Base-by-base conservation (phyloP, 108 stramenopile species). In the Fistulifera pelliculosa region DNA sequence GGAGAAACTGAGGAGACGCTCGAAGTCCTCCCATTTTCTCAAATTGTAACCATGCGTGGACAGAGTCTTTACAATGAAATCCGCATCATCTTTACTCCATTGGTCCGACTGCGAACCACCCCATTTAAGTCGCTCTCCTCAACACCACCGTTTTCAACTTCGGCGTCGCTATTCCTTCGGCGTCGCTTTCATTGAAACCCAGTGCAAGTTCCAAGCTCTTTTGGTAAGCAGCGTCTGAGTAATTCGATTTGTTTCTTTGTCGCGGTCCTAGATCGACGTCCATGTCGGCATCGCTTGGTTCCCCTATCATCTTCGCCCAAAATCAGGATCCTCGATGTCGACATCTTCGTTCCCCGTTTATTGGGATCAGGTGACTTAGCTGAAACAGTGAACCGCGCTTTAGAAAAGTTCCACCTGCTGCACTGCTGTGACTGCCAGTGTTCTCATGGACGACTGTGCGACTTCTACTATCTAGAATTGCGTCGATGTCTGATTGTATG, bases 281-380 rank as follows among this genome's bases (percentile, higher is more conserved):
- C 1, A 56, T 64, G 42, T 56, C 65, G 28, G 69, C 74, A 6
- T 58, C 70, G 54, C 83, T 74, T n/a, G 71, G 71, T 48, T 85
- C 90, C 11, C 85, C 90, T 12, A 87, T 79, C 64, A 86, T 79
- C 58, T 87, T 92, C 27, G 38, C 68, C 97, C 97, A 98, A 67
- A 98, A 16, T 91, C 84, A 6, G 95, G 94, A 62, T 98, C 97
- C 43, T 95, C 87, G 14, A 95, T 74, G 43, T 81, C 83, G 27
- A 88, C 57, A 17, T 85, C 83, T 24, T 64, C 69, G 1, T 49
- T 26, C 23, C 14, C 14, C 21, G n/a, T 13, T 62, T 44, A 15
- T 45, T 49, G 23, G 66, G 41, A 16, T 74, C 77, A 1, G 66
- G 57, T 26, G 28, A 62, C 66, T 61, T 74, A 12, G 71, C 72